Evolutionary conservation across 2,329 filamentous ascomycete species (phyloP).

Genomic region (Aspergillus brasiliensis): DNA sequence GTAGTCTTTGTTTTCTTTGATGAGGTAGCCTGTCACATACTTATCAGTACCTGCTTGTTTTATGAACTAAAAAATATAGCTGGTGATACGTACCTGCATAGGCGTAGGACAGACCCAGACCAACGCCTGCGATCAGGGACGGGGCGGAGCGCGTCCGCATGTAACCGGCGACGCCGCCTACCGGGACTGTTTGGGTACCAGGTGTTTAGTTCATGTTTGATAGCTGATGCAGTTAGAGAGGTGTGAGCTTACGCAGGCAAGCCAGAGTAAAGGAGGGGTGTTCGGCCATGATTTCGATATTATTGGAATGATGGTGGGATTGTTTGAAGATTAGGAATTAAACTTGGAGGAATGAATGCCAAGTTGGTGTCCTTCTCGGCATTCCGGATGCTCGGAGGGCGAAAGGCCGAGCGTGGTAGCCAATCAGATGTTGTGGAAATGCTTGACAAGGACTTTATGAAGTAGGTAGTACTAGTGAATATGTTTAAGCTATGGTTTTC

Average conservation of each 20-base stretch:
- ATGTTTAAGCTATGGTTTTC: too few species aligned
- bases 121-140: slow-evolving; percentile 22
- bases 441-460: too few species aligned
- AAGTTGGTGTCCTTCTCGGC: too few species aligned
- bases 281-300: slow-evolving; percentile 6
- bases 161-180: slow-evolving; percentile 19
- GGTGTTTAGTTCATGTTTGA: background rate
- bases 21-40: slow-evolving; percentile 12
- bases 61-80: background rate
- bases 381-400: too few species aligned
- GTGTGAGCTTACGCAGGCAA: slow-evolving; percentile 1
- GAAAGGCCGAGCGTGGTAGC: too few species aligned
- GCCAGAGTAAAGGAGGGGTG: slow-evolving; percentile 12
- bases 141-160: slow-evolving; percentile 20
- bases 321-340: too few species aligned
- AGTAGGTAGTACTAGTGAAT: too few species aligned
- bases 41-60: background rate
- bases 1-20: slow-evolving; percentile 25
- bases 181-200: slow-evolving; percentile 12
- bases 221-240: background rate
- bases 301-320: too few species aligned
- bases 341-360: too few species aligned
- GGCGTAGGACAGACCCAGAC: slow-evolving; percentile 20
- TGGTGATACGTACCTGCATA: slow-evolving; percentile 14
- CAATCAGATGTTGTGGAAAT: too few species aligned